Conservation (phyloP, 108 stramenopile genomes). For the Bacterosira constricta region DNA sequence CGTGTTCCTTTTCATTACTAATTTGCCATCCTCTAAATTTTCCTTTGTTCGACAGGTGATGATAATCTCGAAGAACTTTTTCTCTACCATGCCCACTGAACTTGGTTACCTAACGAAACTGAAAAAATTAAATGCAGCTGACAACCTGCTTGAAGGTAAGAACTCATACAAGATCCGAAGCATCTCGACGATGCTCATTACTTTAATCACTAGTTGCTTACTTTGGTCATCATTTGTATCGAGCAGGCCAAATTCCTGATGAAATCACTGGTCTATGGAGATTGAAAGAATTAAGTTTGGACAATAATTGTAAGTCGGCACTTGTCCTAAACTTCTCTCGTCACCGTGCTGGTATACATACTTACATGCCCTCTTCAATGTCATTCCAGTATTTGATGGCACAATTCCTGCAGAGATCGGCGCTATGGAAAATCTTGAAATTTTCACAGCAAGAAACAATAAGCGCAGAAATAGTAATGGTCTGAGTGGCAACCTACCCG, state of each 20-base stretch:
- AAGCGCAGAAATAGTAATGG: slow-evolving; percentile 16
- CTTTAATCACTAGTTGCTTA: neutral
- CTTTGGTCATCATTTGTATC: neutral
- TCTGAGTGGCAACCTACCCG: slow-evolving; percentile 9
- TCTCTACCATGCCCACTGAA: slow-evolving; percentile 14
- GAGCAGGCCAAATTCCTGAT: slow-evolving; percentile 19
- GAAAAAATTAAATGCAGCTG: slow-evolving; percentile 7
- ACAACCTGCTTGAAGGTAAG: slow-evolving; percentile 14
- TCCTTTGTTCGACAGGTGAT: neutral
- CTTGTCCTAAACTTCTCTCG: neutral
- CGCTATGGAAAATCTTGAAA: slow-evolving; percentile 34
- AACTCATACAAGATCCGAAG: neutral
- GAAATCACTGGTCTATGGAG: slow-evolving; percentile 5
- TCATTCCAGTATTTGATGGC: slow-evolving; percentile 28
- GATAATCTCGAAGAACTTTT: slow-evolving; percentile 13
- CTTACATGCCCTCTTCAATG: neutral
- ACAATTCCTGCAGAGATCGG: slow-evolving; percentile 54
- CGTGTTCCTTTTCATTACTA: neutral
- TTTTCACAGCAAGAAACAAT: slow-evolving; percentile 45
- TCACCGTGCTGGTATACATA: neutral
- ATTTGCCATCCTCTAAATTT: neutral
- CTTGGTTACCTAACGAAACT: slow-evolving; percentile 24
- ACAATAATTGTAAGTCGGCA: slow-evolving; percentile 19
- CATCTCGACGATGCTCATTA: neutral
- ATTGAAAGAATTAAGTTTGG: slow-evolving; percentile 15